These are phyloP conservation scores for Thielaviopsis cerberus DNA, from an alignment of 2,329 filamentous ascomycete genomes.

Conservation along the genomic window DNA sequence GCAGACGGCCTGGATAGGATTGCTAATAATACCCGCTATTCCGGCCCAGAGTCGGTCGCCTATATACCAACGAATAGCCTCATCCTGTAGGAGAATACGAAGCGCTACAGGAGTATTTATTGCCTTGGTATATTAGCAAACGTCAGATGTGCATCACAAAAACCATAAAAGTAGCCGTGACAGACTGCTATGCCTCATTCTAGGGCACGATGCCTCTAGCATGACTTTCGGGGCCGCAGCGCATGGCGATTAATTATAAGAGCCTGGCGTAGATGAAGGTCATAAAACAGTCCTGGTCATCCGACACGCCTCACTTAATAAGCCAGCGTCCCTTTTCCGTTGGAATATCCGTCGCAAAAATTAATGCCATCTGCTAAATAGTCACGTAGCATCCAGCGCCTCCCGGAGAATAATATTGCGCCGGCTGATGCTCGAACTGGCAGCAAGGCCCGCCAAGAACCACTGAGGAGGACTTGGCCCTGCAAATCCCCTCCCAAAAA, in stretches of 20 bases:
- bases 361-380: too few relatives aligned
- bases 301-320: neutral
- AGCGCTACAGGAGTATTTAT: neutral
- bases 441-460: neutral
- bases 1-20: neutral
- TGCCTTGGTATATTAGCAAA: neutral
- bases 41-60: neutral
- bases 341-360: neutral
- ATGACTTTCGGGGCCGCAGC: neutral
- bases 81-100: neutral
- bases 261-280: too few relatives aligned
- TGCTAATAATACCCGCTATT: neutral
- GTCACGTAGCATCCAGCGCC: neutral
- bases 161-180: too few relatives aligned
- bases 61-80: neutral
- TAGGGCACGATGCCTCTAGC: too few relatives aligned
- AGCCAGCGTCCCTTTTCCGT: neutral
- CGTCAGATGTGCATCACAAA: neutral
- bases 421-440: neutral
- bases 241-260: neutral
- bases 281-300: neutral
- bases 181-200: too few relatives aligned
- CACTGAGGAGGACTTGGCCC: neutral
- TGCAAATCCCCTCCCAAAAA: neutral
- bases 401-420: neutral